Conservation (phyloP, 306 rosid species). For the Prunus padus region DNA sequence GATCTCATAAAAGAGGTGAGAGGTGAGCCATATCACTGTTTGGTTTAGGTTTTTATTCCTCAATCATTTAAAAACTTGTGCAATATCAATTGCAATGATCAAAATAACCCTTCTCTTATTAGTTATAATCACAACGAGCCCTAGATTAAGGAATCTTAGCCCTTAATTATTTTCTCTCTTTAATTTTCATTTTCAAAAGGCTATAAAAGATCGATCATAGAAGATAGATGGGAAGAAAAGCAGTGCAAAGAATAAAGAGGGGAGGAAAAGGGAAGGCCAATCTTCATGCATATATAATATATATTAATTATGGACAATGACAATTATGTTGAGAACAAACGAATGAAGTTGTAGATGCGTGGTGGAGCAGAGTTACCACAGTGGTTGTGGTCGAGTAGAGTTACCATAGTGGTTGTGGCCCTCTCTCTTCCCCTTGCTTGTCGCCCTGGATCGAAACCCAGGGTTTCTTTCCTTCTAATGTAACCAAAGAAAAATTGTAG, state of each 20-base stretch:
- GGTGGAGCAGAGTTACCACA: no score
- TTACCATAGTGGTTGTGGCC: no score
- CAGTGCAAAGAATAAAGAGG: conserved; percentile 14
- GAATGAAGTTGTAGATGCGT: background rate
- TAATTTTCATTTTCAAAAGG: background rate
- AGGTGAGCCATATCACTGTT: conserved; percentile 17
- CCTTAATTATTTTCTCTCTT: background rate
- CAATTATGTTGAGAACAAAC: background rate
- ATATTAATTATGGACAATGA: no score
- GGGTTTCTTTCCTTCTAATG: no score
- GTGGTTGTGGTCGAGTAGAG: no score
- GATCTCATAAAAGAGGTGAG: conserved; percentile 23
- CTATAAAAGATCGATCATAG: background rate
- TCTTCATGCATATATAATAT: background rate
- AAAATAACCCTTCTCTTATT: conserved; percentile 15
- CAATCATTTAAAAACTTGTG: conserved; percentile 38
- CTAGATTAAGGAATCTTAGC: background rate
- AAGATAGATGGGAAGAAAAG: background rate
- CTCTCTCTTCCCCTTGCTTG: no score
- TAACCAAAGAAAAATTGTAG: no score
- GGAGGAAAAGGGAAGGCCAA: background rate
- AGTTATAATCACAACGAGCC: background rate
- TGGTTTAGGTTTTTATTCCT: conserved; percentile 44
- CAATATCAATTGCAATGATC: conserved; percentile 8
- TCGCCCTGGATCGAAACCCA: no score